phyloP scores from a whole-genome alignment of 2,329 filamentous ascomycete species.

The Curvularia lunata region DNA sequence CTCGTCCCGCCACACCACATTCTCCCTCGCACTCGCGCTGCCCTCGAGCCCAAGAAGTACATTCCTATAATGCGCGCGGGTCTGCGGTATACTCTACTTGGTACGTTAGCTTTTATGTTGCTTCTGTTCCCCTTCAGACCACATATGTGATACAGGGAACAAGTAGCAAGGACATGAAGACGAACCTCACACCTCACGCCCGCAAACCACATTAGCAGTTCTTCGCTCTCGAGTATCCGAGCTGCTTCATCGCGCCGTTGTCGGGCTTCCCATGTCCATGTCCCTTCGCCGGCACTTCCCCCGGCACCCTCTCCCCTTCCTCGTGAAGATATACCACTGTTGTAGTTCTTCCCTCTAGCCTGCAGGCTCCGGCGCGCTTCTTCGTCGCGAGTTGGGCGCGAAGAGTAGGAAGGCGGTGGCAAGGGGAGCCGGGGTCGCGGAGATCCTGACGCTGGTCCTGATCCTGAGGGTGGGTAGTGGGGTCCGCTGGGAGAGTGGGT shows the following conservation, averaged over 20 bases:
- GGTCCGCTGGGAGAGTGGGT: background rate
- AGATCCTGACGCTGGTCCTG: background rate
- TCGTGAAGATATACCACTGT: too few species aligned
- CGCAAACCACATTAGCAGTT: constrained; percentile 48
- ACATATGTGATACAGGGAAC: too few species aligned
- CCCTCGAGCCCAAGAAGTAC: constrained; percentile 24
- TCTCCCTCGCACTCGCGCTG: background rate
- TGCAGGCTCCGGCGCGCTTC: constrained; percentile 37
- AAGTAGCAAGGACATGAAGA: background rate
- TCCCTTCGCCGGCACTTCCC: constrained; percentile 12
- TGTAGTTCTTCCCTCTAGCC: constrained; percentile 25
- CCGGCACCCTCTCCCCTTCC: constrained; percentile 10
- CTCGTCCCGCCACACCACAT: constrained; percentile 29
- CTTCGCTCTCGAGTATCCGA: constrained; percentile 41
- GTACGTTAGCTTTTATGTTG: too few species aligned
- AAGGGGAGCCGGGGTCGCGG: background rate
- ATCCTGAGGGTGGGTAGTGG: background rate
- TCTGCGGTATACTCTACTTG: constrained; percentile 38
- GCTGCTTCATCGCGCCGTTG: constrained; percentile 42
- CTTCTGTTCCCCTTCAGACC: too few species aligned
- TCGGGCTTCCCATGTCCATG: constrained; percentile 35
- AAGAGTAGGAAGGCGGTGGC: too few species aligned
- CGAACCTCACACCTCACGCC: constrained; percentile 44
- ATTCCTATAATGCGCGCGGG: constrained; percentile 40
- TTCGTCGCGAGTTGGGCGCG: background rate